These are phyloP conservation scores for Angomonas deanei DNA, from an alignment of 208 protist species.

Conservation along the genomic window DNA sequence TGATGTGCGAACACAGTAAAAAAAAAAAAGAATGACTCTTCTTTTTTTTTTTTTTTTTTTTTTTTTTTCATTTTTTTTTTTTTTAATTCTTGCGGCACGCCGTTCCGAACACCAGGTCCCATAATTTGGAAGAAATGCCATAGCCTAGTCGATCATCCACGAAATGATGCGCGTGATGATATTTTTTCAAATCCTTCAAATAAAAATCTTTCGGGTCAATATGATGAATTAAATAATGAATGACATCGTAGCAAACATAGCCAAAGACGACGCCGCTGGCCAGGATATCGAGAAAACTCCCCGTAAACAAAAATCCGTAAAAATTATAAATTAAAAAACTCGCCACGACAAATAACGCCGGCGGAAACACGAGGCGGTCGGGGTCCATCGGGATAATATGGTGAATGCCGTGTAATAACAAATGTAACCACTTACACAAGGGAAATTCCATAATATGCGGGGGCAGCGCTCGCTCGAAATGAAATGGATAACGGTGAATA, in stretches of 20 bases:
- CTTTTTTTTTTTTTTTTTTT: constrained; percentile 4
- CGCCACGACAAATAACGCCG: constrained; percentile 28
- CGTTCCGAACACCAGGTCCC: constrained; percentile 38
- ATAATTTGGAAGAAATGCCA: constrained; percentile 43
- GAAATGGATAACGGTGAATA: constrained; percentile 43
- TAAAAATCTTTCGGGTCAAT: constrained; percentile 26
- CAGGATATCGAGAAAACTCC: constrained; percentile 37
- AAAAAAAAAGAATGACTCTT: neutral
- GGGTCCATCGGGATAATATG: constrained; percentile 60
- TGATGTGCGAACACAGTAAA: neutral
- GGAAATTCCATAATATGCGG: constrained; percentile 24
- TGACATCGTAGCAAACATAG: constrained; percentile 39
- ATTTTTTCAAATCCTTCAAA: constrained; percentile 47
- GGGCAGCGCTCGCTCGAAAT: constrained; percentile 29
- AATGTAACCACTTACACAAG: constrained; percentile 30
- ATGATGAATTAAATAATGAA: constrained; percentile 47
- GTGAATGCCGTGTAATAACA: constrained; percentile 45
- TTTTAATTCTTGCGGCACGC: constrained; percentile 33
- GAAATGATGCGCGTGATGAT: constrained; percentile 57
- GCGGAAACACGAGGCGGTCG: constrained; percentile 46
- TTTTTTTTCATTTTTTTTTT: constrained; percentile 4
- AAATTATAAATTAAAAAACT: constrained; percentile 28
- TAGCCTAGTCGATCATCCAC: constrained; percentile 32
- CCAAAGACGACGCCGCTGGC: constrained; percentile 28
- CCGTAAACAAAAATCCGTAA: constrained; percentile 19